Percentiles rank a stretch among this genome's conserved stretches.
phyloP scores from a whole-genome alignment of 202 grass and related monocot species.

The Elaeis oleifera region DNA sequence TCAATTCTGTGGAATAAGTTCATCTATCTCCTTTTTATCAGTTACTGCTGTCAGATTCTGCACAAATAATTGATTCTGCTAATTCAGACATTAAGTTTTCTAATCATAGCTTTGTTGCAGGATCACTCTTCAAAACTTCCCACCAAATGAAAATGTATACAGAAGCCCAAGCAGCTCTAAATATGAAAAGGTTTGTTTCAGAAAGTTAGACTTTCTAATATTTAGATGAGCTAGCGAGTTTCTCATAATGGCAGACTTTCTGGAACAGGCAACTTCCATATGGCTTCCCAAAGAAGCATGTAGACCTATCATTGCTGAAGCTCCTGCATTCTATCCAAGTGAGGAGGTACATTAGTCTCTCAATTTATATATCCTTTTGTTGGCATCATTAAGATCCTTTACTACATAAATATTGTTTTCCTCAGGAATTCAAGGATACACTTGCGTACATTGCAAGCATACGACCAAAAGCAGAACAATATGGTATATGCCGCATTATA shows the following conservation, averaged over 20 bases:
- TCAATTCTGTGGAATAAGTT: too few species aligned
- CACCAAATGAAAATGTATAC: conserved; percentile 10
- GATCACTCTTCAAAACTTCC: conserved; percentile 23
- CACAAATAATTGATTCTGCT: too few species aligned
- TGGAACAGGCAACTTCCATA: conserved; percentile 28
- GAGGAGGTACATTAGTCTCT: conserved; percentile 58
- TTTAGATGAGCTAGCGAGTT: conserved; percentile 1
- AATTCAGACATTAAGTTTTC: not conserved
- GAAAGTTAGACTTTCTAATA: not conserved
- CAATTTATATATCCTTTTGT: conserved; percentile 4
- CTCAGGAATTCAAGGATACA: conserved; percentile 86
- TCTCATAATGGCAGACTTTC: not conserved
- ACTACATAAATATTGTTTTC: conserved; percentile 18
- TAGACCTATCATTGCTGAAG: conserved; percentile 70
- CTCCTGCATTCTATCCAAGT: conserved; percentile 72
- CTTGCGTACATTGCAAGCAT: conserved; percentile 73
- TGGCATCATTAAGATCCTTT: conserved; percentile 8
- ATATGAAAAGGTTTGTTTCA: conserved; percentile 17
- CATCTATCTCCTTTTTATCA: too few species aligned
- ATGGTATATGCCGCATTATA: conserved; percentile 89
- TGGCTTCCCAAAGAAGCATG: conserved; percentile 51
- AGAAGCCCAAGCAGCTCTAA: conserved; percentile 26
- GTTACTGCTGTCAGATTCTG: too few species aligned
- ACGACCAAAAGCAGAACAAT: conserved; percentile 61
- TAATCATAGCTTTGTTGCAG: conserved; percentile 19